Evolutionary conservation across 176 grass and related monocot species (phyloP), one percentile per base, ranked within the genome.

Genomic region (Ensete glaucum): DNA sequence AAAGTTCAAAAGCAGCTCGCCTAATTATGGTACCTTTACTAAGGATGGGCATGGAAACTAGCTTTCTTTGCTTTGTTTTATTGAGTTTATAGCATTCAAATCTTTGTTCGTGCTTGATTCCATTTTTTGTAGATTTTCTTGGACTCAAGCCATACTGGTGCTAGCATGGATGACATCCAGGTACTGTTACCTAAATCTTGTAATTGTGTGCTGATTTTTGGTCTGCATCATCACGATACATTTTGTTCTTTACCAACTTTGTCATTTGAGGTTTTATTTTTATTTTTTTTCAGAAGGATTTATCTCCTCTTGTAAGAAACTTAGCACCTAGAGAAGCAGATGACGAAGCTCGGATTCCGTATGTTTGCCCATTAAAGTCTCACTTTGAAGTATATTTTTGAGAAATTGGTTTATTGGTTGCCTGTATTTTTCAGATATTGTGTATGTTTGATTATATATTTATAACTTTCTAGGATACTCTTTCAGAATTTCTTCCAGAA

Each of bases 221-320:
- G 11, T 19, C 24, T 57, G 23, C 64, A 48, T 54, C 9, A 58
- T 50, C 29, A 11, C 12, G 24, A 8, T 60, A 73, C 60, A 69
- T 20, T 43, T 56, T 66, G 52, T 56, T 66, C 23, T 62, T 71
- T 71, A 68, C 34, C 2, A 52, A 51, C 25, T 53, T 63, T 78
- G 62, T 68, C 81, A 77, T 77, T 24, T 55, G 59, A 63, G 0
- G 60, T 78, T n/a, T 15, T 11, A 20, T 65, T 76, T 78, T 13
- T 29, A 2, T 79, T 75, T 71, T 82, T 23, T 74, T 29, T 50
- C 85, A 93, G 88, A 90, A 92, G 24, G 94, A 97, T 85, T 77
- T 97, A 49, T 97, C 94, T 89, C 94, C 94, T 68, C 85, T 93
- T 81, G 88, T 93, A 81, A 89, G 86, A 80, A 82, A 89, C 83